Base-by-base conservation (phyloP, 805 yeast genomes). In the Scheffersomyces lignosus region DNA sequence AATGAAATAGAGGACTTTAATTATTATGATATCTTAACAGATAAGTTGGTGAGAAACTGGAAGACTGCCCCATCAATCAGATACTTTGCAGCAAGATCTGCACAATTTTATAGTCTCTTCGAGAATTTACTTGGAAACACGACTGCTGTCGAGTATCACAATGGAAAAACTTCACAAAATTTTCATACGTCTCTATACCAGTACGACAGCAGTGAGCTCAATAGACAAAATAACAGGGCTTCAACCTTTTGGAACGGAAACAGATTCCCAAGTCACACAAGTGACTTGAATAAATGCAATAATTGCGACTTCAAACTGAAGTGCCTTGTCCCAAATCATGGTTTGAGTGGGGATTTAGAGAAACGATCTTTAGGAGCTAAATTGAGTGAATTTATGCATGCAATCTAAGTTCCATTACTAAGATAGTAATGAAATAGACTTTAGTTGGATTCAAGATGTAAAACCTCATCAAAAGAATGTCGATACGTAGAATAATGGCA, bases 171-270 rank as follows among this genome's bases (percentile, higher is more conserved):
- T 4, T 54, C 54, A 4, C 28, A 38, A 5, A 35, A 53, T 14
- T 76, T 81, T 46, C 58, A 66, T 17, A 68, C 68, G 14, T 51
- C 66, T 0, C 31, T 51, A 6, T 75, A 74, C 36, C 38, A 54
- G 3, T 79, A 67, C 48, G 62, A 70, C 33, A 48, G 52, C 4
- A 33, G 44, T 0, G 49, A 43, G 9, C 48, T 77, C 2, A 42
- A 58, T 1, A 24, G 44, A 2, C 53, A 62, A 5, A 52, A 74
- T 2, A 30, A 43, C 0, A 45, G 54, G 8, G 65, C 79, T 3
- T 45, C 74, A 34, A 50, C 51, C 16, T 75, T 80, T 44, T 83
- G 89, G 89, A 63, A 66, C 47, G 89, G 89, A 0, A 47, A 57
- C 22, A 58, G 84, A 31, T 54, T 52, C 3, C 85, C 87, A 1